Percentiles rank a stretch among this genome's conserved stretches.
These are phyloP conservation scores for Cutaneotrichosporon sp. DNA, from an alignment of 1,284 basidiomycete species.

Conservation along the genomic window DNA sequence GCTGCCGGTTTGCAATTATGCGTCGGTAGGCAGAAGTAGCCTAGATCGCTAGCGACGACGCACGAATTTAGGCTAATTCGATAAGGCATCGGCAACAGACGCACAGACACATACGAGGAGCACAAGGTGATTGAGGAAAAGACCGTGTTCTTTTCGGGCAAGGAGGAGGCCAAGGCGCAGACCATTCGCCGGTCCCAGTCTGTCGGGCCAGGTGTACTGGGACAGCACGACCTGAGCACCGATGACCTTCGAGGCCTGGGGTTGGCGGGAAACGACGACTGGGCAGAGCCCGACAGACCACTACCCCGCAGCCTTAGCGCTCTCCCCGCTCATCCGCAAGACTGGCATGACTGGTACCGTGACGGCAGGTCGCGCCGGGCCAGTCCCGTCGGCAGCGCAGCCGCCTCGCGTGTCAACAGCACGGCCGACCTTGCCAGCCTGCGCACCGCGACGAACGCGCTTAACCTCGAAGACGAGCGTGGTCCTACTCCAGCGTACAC, in stretches of 20 bases:
- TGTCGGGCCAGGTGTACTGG: slow-evolving; percentile 63
- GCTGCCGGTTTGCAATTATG: too few species aligned
- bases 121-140: slow-evolving; percentile 68
- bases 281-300: slow-evolving; percentile 5
- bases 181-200: slow-evolving; percentile 60
- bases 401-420: background rate
- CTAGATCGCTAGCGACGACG: too few species aligned
- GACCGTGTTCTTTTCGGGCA: slow-evolving; percentile 66
- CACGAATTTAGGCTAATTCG: slow-evolving; percentile 1
- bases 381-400: background rate
- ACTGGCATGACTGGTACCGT: slow-evolving; percentile 23
- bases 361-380: slow-evolving; percentile 22
- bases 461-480: slow-evolving; percentile 17
- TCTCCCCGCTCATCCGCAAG: slow-evolving; percentile 28
- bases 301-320: slow-evolving; percentile 31
- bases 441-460: background rate
- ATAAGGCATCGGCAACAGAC: slow-evolving; percentile 68
- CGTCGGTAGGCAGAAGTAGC: too few species aligned
- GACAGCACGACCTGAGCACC: slow-evolving; percentile 42
- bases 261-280: slow-evolving; percentile 10
- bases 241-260: slow-evolving; percentile 38
- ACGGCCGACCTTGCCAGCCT: background rate
- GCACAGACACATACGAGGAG: slow-evolving; percentile 75
- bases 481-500: slow-evolving; percentile 48
- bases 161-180: slow-evolving; percentile 24